phyloP scores from a whole-genome alignment of 768 basidiomycete species.

The Trametes coccinea region DNA sequence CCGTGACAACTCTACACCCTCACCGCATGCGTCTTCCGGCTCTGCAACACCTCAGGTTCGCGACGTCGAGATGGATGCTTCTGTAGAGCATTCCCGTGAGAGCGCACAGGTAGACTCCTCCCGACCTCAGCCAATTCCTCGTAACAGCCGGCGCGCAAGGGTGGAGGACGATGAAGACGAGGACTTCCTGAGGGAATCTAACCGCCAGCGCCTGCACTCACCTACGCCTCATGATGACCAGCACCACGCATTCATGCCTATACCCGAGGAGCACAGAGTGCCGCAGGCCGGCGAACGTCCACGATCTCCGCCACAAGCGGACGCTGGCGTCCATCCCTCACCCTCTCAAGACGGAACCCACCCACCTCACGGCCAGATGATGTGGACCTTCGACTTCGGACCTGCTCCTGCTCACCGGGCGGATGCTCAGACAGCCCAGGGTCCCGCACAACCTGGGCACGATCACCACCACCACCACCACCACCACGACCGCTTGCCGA shows the following conservation, averaged over 20 bases:
- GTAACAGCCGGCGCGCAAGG: constrained; percentile 44
- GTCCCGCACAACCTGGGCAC: neutral
- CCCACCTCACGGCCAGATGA: constrained; percentile 7
- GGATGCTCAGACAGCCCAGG: neutral
- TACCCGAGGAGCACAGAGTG: constrained; percentile 14
- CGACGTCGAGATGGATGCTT: constrained; percentile 17
- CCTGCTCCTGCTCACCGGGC: neutral
- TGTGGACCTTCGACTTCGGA: constrained; percentile 23
- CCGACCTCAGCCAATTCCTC: neutral
- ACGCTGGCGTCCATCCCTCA: neutral
- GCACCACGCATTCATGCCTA: constrained; percentile 26
- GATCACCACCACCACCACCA: neutral
- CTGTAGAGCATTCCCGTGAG: neutral
- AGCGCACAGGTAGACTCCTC: neutral
- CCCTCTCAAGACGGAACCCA: neutral
- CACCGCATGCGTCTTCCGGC: neutral
- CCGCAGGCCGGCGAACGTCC: neutral
- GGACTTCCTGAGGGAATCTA: constrained; percentile 63
- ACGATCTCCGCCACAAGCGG: neutral
- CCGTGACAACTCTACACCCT: neutral
- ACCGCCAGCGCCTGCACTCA: constrained; percentile 50
- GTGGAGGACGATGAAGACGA: constrained; percentile 62
- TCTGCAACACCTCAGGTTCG: neutral
- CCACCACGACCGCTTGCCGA: neutral
- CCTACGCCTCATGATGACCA: constrained; percentile 28